Evolutionary conservation across 1,284 basidiomycete genomes (phyloP), one percentile per base, ranked within the genome.

Genomic region (Termitomyces sp.): DNA sequence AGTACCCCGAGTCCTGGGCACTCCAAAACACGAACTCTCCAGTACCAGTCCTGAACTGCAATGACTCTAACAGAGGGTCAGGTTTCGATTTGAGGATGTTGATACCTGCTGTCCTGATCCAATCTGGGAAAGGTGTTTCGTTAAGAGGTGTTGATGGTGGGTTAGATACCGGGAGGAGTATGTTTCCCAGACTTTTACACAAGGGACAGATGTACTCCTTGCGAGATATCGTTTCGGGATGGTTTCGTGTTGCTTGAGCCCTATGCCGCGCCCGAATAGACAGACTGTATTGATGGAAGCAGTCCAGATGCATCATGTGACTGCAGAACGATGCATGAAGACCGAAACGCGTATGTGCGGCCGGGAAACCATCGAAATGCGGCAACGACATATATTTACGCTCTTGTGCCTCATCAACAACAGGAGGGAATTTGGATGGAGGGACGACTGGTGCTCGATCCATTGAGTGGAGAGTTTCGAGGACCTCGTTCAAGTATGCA

Each of bases 181-280:
- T 83, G 68, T 99, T 99, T 9, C 96, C 95, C 0, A 99, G 76
- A 60, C 91, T 93, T 73, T 99, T 99, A 78, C 97, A 99, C n/a
- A 99, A 72, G 0, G 97, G 97, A 64, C 97, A 99, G 49, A 98
- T 91, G 71, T 88, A 99, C 68, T 99, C 97, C 66, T 91, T 90
- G 40, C 97, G 80, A 16, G 88, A 83, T 30, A 95, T 89, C 63
- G 87, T 91, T 67, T 99, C 96, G 0, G 97, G 96, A 63, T 98
- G 96, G 61, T 96, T 95, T 31, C 97, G 79, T 6, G 93, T 93
- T 3, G 92, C 85, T 64, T 99, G 96, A 0, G 86, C 78, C 4
- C 89, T 83, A 67, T 99, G 97, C 14, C 96, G 84, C 58, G 89
- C 86, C 52, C 93, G 83, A 50, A 97, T 89, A 14, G 93, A 93